Percentiles rank a stretch among this genome's conserved stretches.
These are phyloP conservation scores for Cryptosporidium bovis DNA, from an alignment of 169 alveolate genomes.

Conservation along the genomic window DNA sequence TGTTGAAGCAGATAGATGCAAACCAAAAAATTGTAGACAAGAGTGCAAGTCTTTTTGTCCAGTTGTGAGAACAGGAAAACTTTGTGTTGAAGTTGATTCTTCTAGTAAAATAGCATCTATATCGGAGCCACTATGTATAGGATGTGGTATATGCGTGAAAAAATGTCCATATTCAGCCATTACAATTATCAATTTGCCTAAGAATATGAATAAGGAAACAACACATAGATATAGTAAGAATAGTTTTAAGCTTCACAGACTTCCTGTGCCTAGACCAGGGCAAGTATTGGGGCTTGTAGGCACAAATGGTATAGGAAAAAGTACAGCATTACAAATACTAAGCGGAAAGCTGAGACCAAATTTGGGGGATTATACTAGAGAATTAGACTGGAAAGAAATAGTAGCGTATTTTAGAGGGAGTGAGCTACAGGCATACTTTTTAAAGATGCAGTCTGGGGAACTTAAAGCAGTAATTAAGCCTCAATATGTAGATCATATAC, in stretches of 20 bases:
- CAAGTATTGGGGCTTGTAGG: constrained; percentile 93
- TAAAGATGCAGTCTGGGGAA: constrained; percentile 93
- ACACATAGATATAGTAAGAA: constrained; percentile 98
- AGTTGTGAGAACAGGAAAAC: constrained; percentile 94
- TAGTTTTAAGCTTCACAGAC: constrained; percentile 97
- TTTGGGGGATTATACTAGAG: constrained; percentile 94
- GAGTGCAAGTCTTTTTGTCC: constrained; percentile 96
- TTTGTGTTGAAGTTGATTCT: constrained; percentile 97
- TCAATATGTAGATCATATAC: constrained; percentile 97
- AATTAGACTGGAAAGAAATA: constrained; percentile 98
- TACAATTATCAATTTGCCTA: constrained; percentile 97
- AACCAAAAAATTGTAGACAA: constrained; percentile 96
- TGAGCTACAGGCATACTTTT: constrained; percentile 96
- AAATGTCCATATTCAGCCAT: constrained; percentile 99
- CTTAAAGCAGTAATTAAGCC: constrained; percentile 97
- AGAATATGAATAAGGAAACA: constrained; percentile 91
- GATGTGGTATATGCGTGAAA: constrained; percentile 99
- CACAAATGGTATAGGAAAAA: constrained; percentile 96
- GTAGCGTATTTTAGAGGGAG: constrained; percentile 95
- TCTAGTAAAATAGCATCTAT: constrained; percentile 94
- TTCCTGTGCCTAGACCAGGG: constrained; percentile 99
- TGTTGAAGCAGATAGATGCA: constrained; percentile 96
- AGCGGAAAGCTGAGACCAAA: constrained; percentile 98
- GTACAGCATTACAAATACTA: constrained; percentile 96
- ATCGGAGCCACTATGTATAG: constrained; percentile 98